These are phyloP conservation scores for Trifolium subterraneum DNA, from an alignment of 306 rosid genomes.

Conservation along the genomic window DNA sequence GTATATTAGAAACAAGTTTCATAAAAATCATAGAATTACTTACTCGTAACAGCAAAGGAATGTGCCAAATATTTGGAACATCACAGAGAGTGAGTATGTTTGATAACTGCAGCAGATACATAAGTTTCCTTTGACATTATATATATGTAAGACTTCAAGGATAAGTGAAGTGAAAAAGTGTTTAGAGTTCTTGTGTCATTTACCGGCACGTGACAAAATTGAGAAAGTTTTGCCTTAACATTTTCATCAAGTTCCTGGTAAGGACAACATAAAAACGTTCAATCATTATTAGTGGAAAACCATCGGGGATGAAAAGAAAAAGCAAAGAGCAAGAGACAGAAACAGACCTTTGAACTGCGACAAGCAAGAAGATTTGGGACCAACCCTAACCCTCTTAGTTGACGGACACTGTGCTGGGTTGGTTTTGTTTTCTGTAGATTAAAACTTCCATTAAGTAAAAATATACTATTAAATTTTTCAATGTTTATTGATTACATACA, in stretches of 20 bases:
- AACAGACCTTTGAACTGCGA: constrained; percentile 74
- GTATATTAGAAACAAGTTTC: constrained; percentile 14
- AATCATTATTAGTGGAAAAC: constrained; percentile 23
- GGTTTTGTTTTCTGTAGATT: constrained; percentile 80
- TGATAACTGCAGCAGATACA: constrained; percentile 59
- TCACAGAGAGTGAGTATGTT: constrained; percentile 81
- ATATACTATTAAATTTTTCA: constrained; percentile 8
- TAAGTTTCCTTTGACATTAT: constrained; percentile 27
- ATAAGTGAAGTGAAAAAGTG: constrained; percentile 33
- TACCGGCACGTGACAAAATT: constrained; percentile 95
- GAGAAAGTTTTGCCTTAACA: constrained; percentile 73
- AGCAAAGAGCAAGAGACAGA: constrained; percentile 37
- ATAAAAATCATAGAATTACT: constrained; percentile 38
- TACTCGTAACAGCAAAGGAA: constrained; percentile 85
- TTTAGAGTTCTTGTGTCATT: constrained; percentile 40
- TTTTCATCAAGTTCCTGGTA: constrained; percentile 74
- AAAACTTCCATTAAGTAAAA: constrained; percentile 28
- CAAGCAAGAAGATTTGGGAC: constrained; percentile 82
- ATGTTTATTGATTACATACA: constrained; percentile 1
- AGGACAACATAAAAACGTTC: constrained; percentile 23
- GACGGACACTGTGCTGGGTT: constrained; percentile 85
- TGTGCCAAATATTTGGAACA: constrained; percentile 95
- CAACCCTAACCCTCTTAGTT: constrained; percentile 80
- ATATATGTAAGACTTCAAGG: not conserved
- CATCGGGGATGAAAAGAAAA: constrained; percentile 24